A percentile compares a stretch with the other conserved stretches of the same genome.
These are phyloP conservation scores for Juglanconis sp. DNA, from an alignment of 2,329 filamentous ascomycete genomes.

Conservation along the genomic window DNA sequence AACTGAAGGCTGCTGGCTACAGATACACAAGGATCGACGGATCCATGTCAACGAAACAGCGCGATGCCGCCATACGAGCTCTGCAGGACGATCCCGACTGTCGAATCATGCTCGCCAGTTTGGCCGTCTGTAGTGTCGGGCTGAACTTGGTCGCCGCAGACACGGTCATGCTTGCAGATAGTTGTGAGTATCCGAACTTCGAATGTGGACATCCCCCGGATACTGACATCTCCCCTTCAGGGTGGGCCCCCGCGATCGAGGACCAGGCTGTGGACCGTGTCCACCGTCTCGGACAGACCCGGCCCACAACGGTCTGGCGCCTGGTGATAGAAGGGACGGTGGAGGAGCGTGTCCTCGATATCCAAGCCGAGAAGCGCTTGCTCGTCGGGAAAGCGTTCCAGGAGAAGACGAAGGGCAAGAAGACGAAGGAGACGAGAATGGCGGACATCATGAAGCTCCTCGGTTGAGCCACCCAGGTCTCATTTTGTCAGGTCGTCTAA, in stretches of 20 bases:
- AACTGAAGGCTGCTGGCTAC: slow-evolving; percentile 59
- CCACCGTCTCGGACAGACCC: slow-evolving; percentile 78
- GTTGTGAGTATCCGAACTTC: slow-evolving; percentile 45
- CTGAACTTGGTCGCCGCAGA: slow-evolving; percentile 84
- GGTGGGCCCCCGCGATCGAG: slow-evolving; percentile 92
- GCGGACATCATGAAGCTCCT: slow-evolving; percentile 52
- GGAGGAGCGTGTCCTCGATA: slow-evolving; percentile 74
- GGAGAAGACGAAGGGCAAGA: slow-evolving; percentile 61
- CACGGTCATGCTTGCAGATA: slow-evolving; percentile 79
- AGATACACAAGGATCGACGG: slow-evolving; percentile 75
- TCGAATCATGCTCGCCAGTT: slow-evolving; percentile 75
- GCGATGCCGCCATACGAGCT: slow-evolving; percentile 68
- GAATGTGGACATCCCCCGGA: background rate
- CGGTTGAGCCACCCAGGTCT: background rate
- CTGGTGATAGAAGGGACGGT: slow-evolving; percentile 77
- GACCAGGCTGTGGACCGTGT: slow-evolving; percentile 89
- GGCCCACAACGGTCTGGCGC: slow-evolving; percentile 74
- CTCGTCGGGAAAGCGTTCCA: slow-evolving; percentile 76
- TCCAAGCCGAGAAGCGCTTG: slow-evolving; percentile 76
- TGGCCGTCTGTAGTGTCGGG: slow-evolving; percentile 80
- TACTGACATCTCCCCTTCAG: slow-evolving; percentile 21
- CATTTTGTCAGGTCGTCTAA: background rate
- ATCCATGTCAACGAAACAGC: slow-evolving; percentile 65
- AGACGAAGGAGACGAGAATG: slow-evolving; percentile 55
- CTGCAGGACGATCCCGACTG: slow-evolving; percentile 66